A percentile compares a stretch with the other conserved stretches of the same genome.
phyloP scores from a whole-genome alignment of 2,329 filamentous ascomycete species.

The Penicillium sp. region DNA sequence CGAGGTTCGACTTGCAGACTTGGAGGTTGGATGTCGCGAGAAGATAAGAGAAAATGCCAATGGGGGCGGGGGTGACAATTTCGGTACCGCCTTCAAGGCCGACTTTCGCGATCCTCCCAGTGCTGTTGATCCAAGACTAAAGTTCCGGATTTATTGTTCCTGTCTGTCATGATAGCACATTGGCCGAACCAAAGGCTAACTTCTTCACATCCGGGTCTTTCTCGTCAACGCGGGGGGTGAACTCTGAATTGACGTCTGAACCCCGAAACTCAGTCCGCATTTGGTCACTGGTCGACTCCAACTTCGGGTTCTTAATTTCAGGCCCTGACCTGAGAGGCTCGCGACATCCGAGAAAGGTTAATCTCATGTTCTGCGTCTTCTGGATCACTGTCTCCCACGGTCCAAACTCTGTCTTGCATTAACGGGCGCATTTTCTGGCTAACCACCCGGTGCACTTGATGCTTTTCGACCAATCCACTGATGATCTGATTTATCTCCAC shows the following conservation, averaged over 20 bases:
- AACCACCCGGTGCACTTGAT: slow-evolving; percentile 13
- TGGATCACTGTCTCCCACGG: slow-evolving; percentile 8
- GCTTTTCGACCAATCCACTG: slow-evolving; percentile 14
- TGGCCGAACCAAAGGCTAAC: background rate
- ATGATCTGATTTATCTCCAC: slow-evolving; percentile 19
- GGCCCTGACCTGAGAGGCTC: background rate
- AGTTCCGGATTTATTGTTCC: background rate
- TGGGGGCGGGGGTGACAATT: background rate
- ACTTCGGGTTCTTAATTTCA: background rate
- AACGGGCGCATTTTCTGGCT: slow-evolving; percentile 5
- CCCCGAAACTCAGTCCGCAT: background rate
- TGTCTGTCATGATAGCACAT: background rate
- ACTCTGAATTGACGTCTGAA: background rate
- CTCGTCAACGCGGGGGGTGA: background rate
- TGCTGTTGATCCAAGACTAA: background rate
- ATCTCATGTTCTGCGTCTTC: slow-evolving; percentile 9
- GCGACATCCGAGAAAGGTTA: background rate
- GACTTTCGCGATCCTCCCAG: background rate
- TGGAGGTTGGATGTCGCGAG: background rate
- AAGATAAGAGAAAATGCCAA: background rate
- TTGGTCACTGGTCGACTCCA: background rate
- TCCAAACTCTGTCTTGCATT: background rate
- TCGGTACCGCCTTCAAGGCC: background rate
- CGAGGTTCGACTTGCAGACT: too few relatives aligned
- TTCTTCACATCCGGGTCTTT: background rate